A percentile compares a stretch with the other conserved stretches of the same genome.
Conservation (phyloP, 352 stramenopile species). For the Phytophthora rubi region DNA sequence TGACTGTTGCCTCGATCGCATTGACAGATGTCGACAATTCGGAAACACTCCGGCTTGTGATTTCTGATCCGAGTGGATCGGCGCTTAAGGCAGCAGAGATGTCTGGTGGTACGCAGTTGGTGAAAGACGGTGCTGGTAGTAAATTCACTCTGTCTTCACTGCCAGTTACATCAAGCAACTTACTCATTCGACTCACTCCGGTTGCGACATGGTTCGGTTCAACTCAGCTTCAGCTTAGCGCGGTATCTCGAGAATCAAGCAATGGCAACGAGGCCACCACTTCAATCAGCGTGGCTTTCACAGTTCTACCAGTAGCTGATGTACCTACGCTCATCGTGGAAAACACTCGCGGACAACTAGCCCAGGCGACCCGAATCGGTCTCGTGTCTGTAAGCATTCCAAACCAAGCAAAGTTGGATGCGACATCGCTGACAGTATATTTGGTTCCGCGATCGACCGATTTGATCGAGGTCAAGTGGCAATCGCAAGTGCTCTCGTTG, state of each 20-base stretch:
- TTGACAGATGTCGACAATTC: slow-evolving; percentile 53
- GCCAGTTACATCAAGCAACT: slow-evolving; percentile 12
- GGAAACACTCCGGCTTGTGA: slow-evolving; percentile 42
- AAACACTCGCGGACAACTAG: slow-evolving; percentile 42
- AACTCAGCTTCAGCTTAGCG: slow-evolving; percentile 37
- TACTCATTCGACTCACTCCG: slow-evolving; percentile 39
- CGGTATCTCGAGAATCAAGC: slow-evolving; percentile 43
- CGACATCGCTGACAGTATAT: slow-evolving; percentile 43
- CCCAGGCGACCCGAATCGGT: slow-evolving; percentile 42
- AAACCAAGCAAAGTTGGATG: slow-evolving; percentile 41
- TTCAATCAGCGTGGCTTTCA: slow-evolving; percentile 27
- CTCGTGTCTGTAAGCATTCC: slow-evolving; percentile 41
- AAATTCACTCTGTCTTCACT: slow-evolving; percentile 39
- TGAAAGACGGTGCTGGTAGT: slow-evolving; percentile 21
- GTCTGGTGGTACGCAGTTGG: slow-evolving; percentile 26
- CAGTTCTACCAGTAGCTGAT: slow-evolving; percentile 49
- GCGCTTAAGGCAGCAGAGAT: slow-evolving; percentile 36
- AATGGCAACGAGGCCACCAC: slow-evolving; percentile 30
- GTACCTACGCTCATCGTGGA: slow-evolving; percentile 43
- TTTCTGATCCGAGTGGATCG: slow-evolving; percentile 31
- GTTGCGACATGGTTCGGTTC: slow-evolving; percentile 44
- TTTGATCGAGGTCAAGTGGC: slow-evolving; percentile 48
- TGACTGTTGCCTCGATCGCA: slow-evolving; percentile 36
- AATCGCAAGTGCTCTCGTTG: slow-evolving; percentile 35
- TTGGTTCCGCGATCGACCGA: slow-evolving; percentile 34